Evolutionary conservation across 306 rosid species (phyloP).

Genomic region (Begonia fuchsioides): DNA sequence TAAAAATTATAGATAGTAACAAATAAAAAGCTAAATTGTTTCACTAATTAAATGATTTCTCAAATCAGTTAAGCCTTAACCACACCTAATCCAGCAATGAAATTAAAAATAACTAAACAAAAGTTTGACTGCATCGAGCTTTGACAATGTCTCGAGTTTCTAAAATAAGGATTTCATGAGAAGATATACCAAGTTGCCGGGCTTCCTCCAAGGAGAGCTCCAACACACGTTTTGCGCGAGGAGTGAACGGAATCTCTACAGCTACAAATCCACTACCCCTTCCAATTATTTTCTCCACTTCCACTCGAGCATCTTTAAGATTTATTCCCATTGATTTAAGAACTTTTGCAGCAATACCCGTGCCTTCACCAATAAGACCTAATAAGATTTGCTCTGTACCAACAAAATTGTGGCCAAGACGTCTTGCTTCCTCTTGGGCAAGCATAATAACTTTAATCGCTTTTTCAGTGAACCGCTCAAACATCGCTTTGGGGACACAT

Average conservation of each 20-base stretch:
- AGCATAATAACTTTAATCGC: slow-evolving; percentile 96
- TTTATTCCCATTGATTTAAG: slow-evolving; percentile 94
- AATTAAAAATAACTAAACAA: too few relatives aligned
- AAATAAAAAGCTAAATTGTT: too few relatives aligned
- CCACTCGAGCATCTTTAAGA: slow-evolving; percentile 95
- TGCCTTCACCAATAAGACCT: slow-evolving; percentile 97
- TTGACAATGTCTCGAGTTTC: too few relatives aligned
- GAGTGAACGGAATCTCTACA: slow-evolving; percentile 94
- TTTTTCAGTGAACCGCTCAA: slow-evolving; percentile 95
- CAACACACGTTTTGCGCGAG: slow-evolving; percentile 96
- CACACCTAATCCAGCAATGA: too few relatives aligned
- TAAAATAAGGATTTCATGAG: not conserved
- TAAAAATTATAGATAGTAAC: too few relatives aligned
- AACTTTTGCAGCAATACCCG: slow-evolving; percentile 97
- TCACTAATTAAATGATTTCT: too few relatives aligned
- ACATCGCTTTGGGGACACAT: slow-evolving; percentile 76
- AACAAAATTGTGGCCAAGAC: slow-evolving; percentile 96
- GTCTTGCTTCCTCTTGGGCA: slow-evolving; percentile 97
- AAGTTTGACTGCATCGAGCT: too few relatives aligned
- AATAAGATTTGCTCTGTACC: slow-evolving; percentile 98
- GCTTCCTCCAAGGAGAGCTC: slow-evolving; percentile 98
- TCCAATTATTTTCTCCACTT: slow-evolving; percentile 98
- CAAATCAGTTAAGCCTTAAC: too few relatives aligned
- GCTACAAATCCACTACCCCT: slow-evolving; percentile 99
- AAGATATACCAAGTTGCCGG: slow-evolving; percentile 75